Evolutionary conservation across 1,284 basidiomycete species (phyloP).

Genomic region (Tilletia indica): DNA sequence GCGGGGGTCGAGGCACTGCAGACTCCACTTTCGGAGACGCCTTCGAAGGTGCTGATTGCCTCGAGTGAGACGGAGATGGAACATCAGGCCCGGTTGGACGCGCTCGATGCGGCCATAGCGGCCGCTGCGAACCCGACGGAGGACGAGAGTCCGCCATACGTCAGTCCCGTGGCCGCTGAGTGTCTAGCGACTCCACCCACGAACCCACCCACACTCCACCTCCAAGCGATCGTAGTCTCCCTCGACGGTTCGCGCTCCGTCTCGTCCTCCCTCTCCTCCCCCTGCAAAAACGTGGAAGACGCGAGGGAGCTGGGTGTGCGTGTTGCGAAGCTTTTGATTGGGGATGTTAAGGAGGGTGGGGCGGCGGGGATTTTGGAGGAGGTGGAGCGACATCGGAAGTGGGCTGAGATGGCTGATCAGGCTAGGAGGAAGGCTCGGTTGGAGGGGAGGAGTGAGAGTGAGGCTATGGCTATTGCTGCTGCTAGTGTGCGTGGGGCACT

Average conservation of each 20-base stretch:
- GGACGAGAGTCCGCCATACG: slow-evolving; percentile 15
- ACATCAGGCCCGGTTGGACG: slow-evolving; percentile 1
- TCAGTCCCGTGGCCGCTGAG: slow-evolving; percentile 7
- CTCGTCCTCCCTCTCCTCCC: slow-evolving; percentile 31
- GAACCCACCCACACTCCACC: slow-evolving; percentile 25
- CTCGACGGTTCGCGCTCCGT: slow-evolving; percentile 47
- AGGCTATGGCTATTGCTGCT: slow-evolving; percentile 14
- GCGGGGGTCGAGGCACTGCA: too few relatives aligned
- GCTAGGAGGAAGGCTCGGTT: slow-evolving; percentile 13
- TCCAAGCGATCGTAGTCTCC: slow-evolving; percentile 54
- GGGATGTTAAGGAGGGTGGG: slow-evolving; percentile 29
- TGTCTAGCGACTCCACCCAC: slow-evolving; percentile 33
- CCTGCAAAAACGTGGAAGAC: slow-evolving; percentile 36
- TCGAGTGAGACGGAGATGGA: slow-evolving; percentile 5
- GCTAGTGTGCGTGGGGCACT: neutral
- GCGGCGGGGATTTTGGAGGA: slow-evolving; percentile 50
- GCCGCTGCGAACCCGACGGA: slow-evolving; percentile 15
- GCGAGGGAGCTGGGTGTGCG: slow-evolving; percentile 41
- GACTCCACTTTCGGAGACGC: too few relatives aligned
- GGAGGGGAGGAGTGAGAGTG: slow-evolving; percentile 18
- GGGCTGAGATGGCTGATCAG: slow-evolving; percentile 49
- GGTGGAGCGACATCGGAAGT: slow-evolving; percentile 51
- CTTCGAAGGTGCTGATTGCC: neutral
- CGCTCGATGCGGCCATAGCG: slow-evolving; percentile 13
- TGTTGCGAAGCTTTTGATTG: slow-evolving; percentile 45